These are phyloP conservation scores for Suillus occidentalis DNA, from an alignment of 768 basidiomycete species.

Conservation along the genomic window DNA sequence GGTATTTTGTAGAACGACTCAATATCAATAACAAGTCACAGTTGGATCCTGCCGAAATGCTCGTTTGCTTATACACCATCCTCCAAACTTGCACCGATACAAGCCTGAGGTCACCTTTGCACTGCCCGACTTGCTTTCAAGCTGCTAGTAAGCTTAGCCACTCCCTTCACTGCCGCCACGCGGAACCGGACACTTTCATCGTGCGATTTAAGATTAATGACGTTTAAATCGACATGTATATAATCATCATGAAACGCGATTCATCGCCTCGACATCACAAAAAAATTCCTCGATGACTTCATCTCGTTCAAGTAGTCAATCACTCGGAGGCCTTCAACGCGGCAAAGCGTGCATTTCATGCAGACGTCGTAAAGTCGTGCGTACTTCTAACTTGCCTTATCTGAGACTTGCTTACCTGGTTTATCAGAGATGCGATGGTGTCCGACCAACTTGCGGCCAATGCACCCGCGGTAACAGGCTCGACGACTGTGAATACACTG, in stretches of 20 bases:
- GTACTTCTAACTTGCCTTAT: background rate
- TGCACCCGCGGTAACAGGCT: constrained; percentile 58
- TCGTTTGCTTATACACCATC: background rate
- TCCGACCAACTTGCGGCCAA: constrained; percentile 62
- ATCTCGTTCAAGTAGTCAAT: constrained; percentile 9
- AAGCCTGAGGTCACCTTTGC: background rate
- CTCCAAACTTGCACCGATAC: background rate
- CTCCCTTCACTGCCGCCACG: background rate
- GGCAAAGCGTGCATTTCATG: constrained; percentile 56
- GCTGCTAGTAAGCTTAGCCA: background rate
- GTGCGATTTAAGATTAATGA: background rate
- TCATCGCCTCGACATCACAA: too few species aligned
- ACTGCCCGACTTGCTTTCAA: background rate
- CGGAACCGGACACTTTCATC: background rate
- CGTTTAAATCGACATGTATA: background rate
- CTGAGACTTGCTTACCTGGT: background rate
- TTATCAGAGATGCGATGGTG: constrained; percentile 68
- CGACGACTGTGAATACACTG: constrained; percentile 73
- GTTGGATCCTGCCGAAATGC: background rate
- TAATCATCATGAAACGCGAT: background rate
- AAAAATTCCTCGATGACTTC: constrained; percentile 4
- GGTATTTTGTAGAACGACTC: background rate
- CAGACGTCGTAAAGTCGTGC: constrained; percentile 52
- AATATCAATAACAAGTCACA: background rate
- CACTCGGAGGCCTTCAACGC: constrained; percentile 36